These are phyloP conservation scores for Trypanosomatidae sp. DNA, from an alignment of 208 protist species.

Conservation along the genomic window DNA sequence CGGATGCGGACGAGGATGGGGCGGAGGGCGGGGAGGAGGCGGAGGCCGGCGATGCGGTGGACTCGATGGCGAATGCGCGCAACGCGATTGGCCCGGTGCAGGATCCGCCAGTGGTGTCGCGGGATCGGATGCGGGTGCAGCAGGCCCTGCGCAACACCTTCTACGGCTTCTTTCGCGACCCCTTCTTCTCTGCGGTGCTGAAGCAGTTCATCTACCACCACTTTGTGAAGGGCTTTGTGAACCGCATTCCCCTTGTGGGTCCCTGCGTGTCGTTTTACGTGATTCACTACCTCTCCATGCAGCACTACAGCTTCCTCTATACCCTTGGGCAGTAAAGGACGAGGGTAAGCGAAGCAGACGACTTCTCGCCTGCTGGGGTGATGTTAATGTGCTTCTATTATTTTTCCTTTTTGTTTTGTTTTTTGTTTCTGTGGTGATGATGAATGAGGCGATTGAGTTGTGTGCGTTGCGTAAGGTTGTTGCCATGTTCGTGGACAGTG, in stretches of 20 bases:
- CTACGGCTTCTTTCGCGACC: slow-evolving; percentile 68
- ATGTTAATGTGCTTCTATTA: too few relatives aligned
- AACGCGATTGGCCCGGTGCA: slow-evolving; percentile 19
- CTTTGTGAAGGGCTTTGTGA: slow-evolving; percentile 69
- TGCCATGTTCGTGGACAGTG: too few relatives aligned
- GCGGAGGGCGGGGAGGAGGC: too few relatives aligned
- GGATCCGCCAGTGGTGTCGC: slow-evolving; percentile 39
- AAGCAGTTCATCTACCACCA: slow-evolving; percentile 66
- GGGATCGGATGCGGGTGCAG: slow-evolving; percentile 67
- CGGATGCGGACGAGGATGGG: too few relatives aligned
- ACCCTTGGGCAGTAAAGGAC: slow-evolving; percentile 69
- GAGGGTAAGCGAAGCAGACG: too few relatives aligned
- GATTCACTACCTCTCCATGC: slow-evolving; percentile 70
- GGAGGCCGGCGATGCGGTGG: too few relatives aligned
- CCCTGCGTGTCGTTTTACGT: slow-evolving; percentile 62
- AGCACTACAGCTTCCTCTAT: slow-evolving; percentile 89
- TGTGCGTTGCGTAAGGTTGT: too few relatives aligned
- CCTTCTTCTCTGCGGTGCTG: slow-evolving; percentile 76
- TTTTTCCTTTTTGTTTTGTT: too few relatives aligned
- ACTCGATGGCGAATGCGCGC: too few relatives aligned
- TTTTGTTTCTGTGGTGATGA: too few relatives aligned
- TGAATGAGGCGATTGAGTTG: too few relatives aligned
- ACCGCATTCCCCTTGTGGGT: slow-evolving; percentile 74
- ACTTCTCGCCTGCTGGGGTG: too few relatives aligned
- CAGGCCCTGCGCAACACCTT: slow-evolving; percentile 55